Percentiles rank a stretch among this genome's conserved stretches.
Evolutionary conservation across 768 basidiomycete species (phyloP).

Genomic region (Ramaria rubella): DNA sequence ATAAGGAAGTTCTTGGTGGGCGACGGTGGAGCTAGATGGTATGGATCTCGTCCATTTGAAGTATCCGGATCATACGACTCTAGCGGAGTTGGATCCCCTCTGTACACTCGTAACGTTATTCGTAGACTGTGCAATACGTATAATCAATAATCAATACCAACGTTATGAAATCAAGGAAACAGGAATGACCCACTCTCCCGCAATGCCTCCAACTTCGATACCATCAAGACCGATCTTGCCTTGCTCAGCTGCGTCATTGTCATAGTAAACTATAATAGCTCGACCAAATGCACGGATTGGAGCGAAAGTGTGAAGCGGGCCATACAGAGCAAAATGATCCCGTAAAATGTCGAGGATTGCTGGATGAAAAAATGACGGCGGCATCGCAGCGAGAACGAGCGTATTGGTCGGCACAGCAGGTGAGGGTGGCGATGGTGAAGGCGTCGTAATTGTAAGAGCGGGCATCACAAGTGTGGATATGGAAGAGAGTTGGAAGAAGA

Average conservation of each 20-base stretch:
- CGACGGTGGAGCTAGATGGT: conserved; percentile 69
- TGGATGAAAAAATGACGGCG: conserved; percentile 71
- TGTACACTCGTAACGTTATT: conserved; percentile 58
- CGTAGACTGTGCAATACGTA: conserved; percentile 32
- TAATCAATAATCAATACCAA: neutral
- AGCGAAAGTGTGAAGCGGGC: conserved; percentile 85
- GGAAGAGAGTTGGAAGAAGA: neutral
- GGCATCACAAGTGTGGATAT: neutral
- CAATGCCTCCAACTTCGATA: conserved; percentile 47
- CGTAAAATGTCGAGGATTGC: conserved; percentile 57
- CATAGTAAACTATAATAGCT: conserved; percentile 73
- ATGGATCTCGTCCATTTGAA: conserved; percentile 15
- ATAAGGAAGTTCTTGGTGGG: conserved; percentile 94
- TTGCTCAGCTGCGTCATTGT: conserved; percentile 53
- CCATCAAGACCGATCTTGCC: conserved; percentile 65
- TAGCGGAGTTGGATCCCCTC: conserved; percentile 66
- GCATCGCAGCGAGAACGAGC: conserved; percentile 72
- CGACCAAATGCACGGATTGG: conserved; percentile 76
- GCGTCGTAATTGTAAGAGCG: conserved; percentile 3
- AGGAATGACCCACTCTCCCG: conserved; percentile 39
- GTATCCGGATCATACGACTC: conserved; percentile 21
- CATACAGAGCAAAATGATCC: conserved; percentile 69
- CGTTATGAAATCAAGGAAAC: neutral
- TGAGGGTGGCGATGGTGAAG: conserved; percentile 10
- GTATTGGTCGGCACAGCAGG: conserved; percentile 59